phyloP scores from a whole-genome alignment of 495 filamentous ascomycete species.

The Aspergillus cavernicola region DNA sequence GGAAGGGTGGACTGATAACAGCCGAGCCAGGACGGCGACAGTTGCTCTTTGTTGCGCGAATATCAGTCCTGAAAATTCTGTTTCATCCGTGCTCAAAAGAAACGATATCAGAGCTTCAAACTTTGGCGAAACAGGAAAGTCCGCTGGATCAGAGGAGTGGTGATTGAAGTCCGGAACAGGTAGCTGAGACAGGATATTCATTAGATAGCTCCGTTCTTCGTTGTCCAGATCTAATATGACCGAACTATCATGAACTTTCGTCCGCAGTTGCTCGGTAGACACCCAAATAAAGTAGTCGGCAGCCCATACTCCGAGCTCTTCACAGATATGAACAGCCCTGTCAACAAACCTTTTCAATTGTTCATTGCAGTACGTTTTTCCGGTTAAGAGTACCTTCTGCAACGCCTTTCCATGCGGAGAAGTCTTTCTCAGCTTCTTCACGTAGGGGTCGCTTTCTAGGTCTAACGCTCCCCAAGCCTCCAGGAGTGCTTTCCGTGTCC shows the following conservation, averaged over 20 bases:
- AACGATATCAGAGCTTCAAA: slow-evolving; percentile 50
- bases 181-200: slow-evolving; percentile 45
- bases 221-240: slow-evolving; percentile 38
- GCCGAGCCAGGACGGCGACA: slow-evolving; percentile 60
- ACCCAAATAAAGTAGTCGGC: slow-evolving; percentile 65
- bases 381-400: slow-evolving; percentile 40
- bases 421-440: slow-evolving; percentile 49
- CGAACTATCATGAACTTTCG: slow-evolving; percentile 26
- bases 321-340: slow-evolving; percentile 40
- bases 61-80: slow-evolving; percentile 63
- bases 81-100: slow-evolving; percentile 40
- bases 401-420: slow-evolving; percentile 32
- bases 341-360: slow-evolving; percentile 58
- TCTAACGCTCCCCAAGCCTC: slow-evolving; percentile 28
- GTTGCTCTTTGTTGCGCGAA: slow-evolving; percentile 74
- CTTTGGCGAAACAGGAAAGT: slow-evolving; percentile 47
- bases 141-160: slow-evolving; percentile 17
- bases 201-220: slow-evolving; percentile 61
- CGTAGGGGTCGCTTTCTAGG: slow-evolving; percentile 66
- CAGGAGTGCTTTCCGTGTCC: slow-evolving; percentile 18
- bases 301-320: slow-evolving; percentile 71
- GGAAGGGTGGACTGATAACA: slow-evolving; percentile 59
- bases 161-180: slow-evolving; percentile 24
- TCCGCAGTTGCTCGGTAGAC: slow-evolving; percentile 49
- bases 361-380: slow-evolving; percentile 59